phyloP scores from a whole-genome alignment of 2,329 filamentous ascomycete species.

The Talaromyces islandicus region DNA sequence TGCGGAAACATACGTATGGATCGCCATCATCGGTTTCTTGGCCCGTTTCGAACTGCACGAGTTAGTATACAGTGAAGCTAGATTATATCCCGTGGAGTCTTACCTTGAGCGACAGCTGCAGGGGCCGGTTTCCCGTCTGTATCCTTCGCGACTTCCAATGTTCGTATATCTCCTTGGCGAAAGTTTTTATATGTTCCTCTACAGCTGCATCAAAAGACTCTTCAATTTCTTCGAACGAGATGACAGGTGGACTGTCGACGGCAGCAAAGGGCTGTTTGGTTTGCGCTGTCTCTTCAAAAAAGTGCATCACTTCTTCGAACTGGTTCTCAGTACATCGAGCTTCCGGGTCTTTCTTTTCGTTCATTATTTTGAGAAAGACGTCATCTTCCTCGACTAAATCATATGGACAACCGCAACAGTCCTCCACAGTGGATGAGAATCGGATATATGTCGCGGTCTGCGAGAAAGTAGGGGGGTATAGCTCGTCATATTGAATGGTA shows the following conservation, averaged over 20 bases:
- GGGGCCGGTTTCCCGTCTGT: constrained; percentile 60
- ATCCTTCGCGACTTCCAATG: constrained; percentile 76
- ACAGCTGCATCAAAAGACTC: constrained; percentile 57
- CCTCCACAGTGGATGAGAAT: constrained; percentile 96
- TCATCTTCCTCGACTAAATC: constrained; percentile 92
- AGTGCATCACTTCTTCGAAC: constrained; percentile 90
- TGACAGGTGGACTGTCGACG: constrained; percentile 79
- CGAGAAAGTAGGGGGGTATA: constrained; percentile 74
- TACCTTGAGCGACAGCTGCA: constrained; percentile 73
- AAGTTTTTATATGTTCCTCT: constrained; percentile 48
- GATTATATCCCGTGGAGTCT: constrained; percentile 9
- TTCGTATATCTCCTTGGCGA: constrained; percentile 76
- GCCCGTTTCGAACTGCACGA: constrained; percentile 69
- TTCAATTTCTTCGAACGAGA: constrained; percentile 69
- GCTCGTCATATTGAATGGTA: constrained; percentile 75
- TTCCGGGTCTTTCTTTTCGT: constrained; percentile 60
- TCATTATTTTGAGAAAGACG: constrained; percentile 75
- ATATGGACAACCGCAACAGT: constrained; percentile 85
- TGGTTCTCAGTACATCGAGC: constrained; percentile 76
- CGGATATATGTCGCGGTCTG: constrained; percentile 92
- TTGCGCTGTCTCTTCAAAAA: constrained; percentile 82
- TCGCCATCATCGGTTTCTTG: constrained; percentile 93
- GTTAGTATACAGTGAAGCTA: background rate
- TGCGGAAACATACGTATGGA: constrained; percentile 95
- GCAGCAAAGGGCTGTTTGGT: constrained; percentile 82